A percentile compares a stretch with the other conserved stretches of the same genome.
These are phyloP conservation scores for Blastobotrys apis DNA, from an alignment of 1,139 yeast species.

Conservation along the genomic window DNA sequence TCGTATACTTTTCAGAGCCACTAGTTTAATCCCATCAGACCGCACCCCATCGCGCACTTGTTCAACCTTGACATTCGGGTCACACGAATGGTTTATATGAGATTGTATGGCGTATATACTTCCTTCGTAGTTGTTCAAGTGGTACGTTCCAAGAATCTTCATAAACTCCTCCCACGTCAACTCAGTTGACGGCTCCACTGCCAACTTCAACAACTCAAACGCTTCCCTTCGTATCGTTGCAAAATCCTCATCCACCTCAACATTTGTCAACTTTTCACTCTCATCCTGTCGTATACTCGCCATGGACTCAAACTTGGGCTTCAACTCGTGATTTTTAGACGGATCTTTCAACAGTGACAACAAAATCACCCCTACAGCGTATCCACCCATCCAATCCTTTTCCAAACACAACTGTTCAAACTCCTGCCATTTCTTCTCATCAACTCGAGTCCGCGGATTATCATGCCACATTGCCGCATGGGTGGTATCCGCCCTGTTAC, in stretches of 20 bases:
- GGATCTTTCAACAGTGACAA: conserved; percentile 49
- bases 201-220: conserved; percentile 45
- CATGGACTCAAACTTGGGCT: conserved; percentile 48
- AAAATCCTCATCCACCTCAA: conserved; percentile 42
- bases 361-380: conserved; percentile 56
- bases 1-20: conserved; percentile 54
- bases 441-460: conserved; percentile 35
- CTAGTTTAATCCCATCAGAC: conserved; percentile 52
- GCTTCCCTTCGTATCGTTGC: conserved; percentile 45
- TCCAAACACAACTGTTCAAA: conserved; percentile 61
- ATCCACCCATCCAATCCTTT: conserved; percentile 66
- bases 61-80: conserved; percentile 61
- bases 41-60: conserved; percentile 32
- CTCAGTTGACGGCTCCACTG: conserved; percentile 32
- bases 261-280: conserved; percentile 33
- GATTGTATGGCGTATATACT: conserved; percentile 60
- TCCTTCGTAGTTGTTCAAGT: conserved; percentile 61
- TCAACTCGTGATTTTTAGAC: conserved; percentile 33
- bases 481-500: conserved; percentile 42
- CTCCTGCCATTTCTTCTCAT: conserved; percentile 48
- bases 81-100: conserved; percentile 73
- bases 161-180: conserved; percentile 54
- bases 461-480: conserved; percentile 62
- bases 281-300: conserved; percentile 70
- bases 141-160: conserved; percentile 63